Evolutionary conservation across 2,329 filamentous ascomycete genomes (phyloP).

Genomic region (Xylariaceae sp.): DNA sequence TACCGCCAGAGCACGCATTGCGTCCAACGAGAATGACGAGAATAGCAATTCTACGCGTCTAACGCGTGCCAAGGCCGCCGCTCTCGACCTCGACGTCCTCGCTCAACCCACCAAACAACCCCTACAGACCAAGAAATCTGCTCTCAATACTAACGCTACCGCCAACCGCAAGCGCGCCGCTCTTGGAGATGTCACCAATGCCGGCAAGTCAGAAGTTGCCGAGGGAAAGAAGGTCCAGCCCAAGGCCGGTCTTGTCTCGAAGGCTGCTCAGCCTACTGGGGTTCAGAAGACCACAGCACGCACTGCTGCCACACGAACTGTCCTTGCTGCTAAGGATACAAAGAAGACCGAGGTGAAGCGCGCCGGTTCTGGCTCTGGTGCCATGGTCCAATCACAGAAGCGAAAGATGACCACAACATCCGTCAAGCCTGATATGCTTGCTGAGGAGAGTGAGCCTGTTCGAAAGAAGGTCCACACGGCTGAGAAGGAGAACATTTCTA

Average conservation of each 20-base stretch:
- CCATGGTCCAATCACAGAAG: conserved; percentile 61
- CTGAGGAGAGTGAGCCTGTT: conserved; percentile 65
- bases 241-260: conserved; percentile 70
- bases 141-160: conserved; percentile 45
- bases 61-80: conserved; percentile 88
- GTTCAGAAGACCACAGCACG: conserved; percentile 65
- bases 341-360: conserved; percentile 73
- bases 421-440: conserved; percentile 55
- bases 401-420: conserved; percentile 58
- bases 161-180: conserved; percentile 71
- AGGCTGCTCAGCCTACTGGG: conserved; percentile 76
- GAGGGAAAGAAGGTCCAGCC: conserved; percentile 69
- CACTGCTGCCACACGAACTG: conserved; percentile 57
- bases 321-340: conserved; percentile 60
- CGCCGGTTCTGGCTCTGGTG: conserved; percentile 66
- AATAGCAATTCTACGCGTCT: conserved; percentile 76
- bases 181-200: conserved; percentile 93
- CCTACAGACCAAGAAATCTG: conserved; percentile 67
- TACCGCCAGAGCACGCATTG: conserved; percentile 67
- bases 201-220: conserved; percentile 69
- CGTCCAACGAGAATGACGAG: conserved; percentile 93
- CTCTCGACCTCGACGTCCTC: conserved; percentile 60
- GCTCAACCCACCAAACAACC: conserved; percentile 56
- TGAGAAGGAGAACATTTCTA: conserved; percentile 48
- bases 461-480: conserved; percentile 60